phyloP scores from a whole-genome alignment of 305 asterid species.

The Fraxinus angustifolia region DNA sequence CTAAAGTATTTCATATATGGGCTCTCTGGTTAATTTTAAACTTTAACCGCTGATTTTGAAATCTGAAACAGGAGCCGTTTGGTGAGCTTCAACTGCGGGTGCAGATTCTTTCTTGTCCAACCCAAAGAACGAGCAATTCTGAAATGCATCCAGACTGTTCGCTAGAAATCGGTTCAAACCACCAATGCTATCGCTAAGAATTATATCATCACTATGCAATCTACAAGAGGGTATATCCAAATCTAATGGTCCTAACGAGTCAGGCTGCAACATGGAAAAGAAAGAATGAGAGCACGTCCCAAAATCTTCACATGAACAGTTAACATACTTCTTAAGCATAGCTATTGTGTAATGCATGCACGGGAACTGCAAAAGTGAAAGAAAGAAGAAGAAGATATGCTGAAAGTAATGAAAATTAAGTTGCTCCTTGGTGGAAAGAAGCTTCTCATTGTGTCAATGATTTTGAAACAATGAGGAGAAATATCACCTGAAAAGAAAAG shows the following conservation, averaged over 20 bases:
- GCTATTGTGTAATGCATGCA: neutral
- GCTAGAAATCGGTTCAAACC: conserved; percentile 86
- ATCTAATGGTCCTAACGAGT: conserved; percentile 90
- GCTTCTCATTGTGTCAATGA: neutral
- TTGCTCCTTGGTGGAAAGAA: neutral
- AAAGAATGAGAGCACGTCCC: conserved; percentile 22
- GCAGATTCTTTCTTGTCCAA: conserved; percentile 68
- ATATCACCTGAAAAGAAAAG: conserved; percentile 8
- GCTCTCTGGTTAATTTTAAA: conserved; percentile 27
- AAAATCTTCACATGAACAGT: neutral
- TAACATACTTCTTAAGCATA: neutral
- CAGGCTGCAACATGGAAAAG: conserved; percentile 60
- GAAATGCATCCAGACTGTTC: conserved; percentile 89
- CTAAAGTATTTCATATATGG: conserved; percentile 1
- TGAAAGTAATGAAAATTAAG: conserved; percentile 7
- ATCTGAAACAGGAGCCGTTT: conserved; percentile 44
- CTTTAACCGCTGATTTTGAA: conserved; percentile 50
- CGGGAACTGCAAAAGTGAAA: neutral
- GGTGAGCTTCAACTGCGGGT: conserved; percentile 51
- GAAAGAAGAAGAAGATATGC: neutral
- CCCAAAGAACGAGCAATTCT: conserved; percentile 83
- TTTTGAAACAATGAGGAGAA: neutral
- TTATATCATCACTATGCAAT: conserved; percentile 75
- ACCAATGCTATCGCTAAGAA: conserved; percentile 83
- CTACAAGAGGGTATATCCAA: conserved; percentile 85